A percentile compares a stretch with the other conserved stretches of the same genome.
phyloP scores from a whole-genome alignment of 805 yeast genomes.

The Candida andamanensis region DNA sequence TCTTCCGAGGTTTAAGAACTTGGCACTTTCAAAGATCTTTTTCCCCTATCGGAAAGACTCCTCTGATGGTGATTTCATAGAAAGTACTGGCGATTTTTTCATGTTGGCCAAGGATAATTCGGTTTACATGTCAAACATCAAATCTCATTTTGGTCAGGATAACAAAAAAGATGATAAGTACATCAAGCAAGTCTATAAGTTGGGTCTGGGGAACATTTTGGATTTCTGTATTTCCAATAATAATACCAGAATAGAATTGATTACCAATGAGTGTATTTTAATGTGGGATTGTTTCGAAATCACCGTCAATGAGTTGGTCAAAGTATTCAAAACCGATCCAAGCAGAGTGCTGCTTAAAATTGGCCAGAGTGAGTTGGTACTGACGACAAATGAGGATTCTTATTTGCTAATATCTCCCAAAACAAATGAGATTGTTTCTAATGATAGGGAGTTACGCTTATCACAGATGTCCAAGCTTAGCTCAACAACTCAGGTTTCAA shows the following conservation, averaged over 20 bases:
- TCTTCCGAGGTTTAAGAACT: constrained; percentile 26
- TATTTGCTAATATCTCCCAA: constrained; percentile 11
- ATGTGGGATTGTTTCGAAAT: constrained; percentile 34
- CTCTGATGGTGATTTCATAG: background rate
- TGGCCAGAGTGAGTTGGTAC: background rate
- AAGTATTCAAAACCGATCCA: constrained; percentile 23
- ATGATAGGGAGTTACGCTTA: constrained; percentile 25
- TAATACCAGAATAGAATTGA: constrained; percentile 19
- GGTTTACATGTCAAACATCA: constrained; percentile 22
- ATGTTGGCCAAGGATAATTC: constrained; percentile 25
- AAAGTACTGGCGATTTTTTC: constrained; percentile 26
- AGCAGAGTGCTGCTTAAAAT: constrained; percentile 3
- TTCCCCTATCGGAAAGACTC: constrained; percentile 1
- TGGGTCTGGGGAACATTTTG: background rate
- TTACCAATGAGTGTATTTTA: constrained; percentile 14
- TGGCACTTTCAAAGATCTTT: constrained; percentile 21
- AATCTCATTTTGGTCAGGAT: constrained; percentile 21
- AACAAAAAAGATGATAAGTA: constrained; percentile 34
- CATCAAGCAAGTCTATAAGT: constrained; percentile 20
- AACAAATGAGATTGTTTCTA: constrained; percentile 18
- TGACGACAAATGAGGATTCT: constrained; percentile 9
- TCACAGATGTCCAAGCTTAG: constrained; percentile 13
- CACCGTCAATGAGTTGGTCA: constrained; percentile 21
- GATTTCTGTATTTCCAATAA: constrained; percentile 14
- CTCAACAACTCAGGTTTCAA: constrained; percentile 3